phyloP scores from a whole-genome alignment of 345 rosid species.

The Aethionema arabicum region DNA sequence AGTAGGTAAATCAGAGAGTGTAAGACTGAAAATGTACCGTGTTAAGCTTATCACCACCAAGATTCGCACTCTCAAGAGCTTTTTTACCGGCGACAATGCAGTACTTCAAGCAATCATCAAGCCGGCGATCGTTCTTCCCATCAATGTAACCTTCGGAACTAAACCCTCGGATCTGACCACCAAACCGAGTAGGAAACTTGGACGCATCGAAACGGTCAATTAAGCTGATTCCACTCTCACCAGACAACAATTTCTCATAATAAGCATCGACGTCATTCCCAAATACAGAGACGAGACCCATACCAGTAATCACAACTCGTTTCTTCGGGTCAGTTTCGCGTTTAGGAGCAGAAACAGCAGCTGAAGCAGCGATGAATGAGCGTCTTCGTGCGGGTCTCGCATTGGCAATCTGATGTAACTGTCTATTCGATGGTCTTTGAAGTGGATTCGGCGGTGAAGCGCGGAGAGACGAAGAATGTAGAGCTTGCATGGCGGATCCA shows the following conservation, averaged over 20 bases:
- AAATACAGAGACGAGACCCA: slow-evolving; percentile 93
- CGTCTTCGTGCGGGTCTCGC: slow-evolving; percentile 38
- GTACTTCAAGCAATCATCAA: slow-evolving; percentile 95
- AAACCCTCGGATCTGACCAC: slow-evolving; percentile 97
- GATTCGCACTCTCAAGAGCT: slow-evolving; percentile 87
- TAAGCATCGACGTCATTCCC: slow-evolving; percentile 86
- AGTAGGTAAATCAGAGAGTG: slow-evolving; percentile 6
- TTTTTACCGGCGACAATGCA: slow-evolving; percentile 97
- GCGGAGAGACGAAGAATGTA: slow-evolving; percentile 62
- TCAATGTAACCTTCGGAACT: slow-evolving; percentile 75
- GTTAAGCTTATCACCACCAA: slow-evolving; percentile 68
- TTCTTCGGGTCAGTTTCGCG: slow-evolving; percentile 95
- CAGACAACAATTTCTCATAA: slow-evolving; percentile 80
- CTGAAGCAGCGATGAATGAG: slow-evolving; percentile 51
- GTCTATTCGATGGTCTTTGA: slow-evolving; percentile 37
- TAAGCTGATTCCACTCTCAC: slow-evolving; percentile 84
- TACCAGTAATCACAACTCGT: slow-evolving; percentile 92
- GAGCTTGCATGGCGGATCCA: slow-evolving; percentile 63
- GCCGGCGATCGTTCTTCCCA: slow-evolving; percentile 92
- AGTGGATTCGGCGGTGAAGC: slow-evolving; percentile 56
- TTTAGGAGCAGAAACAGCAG: slow-evolving; percentile 68
- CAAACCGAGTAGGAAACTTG: slow-evolving; percentile 94
- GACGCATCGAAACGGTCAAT: slow-evolving; percentile 97
- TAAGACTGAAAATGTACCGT: slow-evolving; percentile 46
- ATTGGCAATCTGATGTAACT: slow-evolving; percentile 33